Evolutionary conservation across 306 rosid species (phyloP).

Genomic region (Cucurbita argyrosperma): DNA sequence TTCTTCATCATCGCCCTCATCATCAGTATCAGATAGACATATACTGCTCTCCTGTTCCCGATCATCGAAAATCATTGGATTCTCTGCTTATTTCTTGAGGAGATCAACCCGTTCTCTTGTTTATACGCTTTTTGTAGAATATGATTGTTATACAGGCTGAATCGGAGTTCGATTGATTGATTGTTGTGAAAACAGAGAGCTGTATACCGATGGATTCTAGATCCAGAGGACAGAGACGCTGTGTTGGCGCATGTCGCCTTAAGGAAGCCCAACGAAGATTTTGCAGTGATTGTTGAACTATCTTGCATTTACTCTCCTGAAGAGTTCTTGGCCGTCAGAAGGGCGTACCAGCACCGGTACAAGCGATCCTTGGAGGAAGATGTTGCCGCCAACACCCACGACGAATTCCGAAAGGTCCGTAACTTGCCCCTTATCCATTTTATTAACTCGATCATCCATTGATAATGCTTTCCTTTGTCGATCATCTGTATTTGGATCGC

Average conservation of each 20-base stretch:
- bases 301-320: constrained; percentile 39
- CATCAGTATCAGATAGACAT: background rate
- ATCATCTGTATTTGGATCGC: background rate
- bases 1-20: background rate
- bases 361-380: constrained; percentile 79
- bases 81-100: background rate
- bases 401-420: constrained; percentile 63
- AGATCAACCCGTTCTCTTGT: background rate
- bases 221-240: constrained; percentile 62
- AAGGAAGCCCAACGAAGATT: constrained; percentile 18
- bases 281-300: constrained; percentile 40
- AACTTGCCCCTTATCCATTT: background rate
- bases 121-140: background rate
- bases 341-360: constrained; percentile 60
- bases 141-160: background rate
- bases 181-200: constrained; percentile 36
- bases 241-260: constrained; percentile 52
- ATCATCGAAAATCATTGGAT: background rate
- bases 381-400: constrained; percentile 49
- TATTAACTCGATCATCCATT: background rate
- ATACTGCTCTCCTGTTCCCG: background rate
- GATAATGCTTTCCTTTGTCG: background rate
- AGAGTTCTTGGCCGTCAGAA: constrained; percentile 45
- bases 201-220: constrained; percentile 62
- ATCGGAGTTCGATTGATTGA: background rate